Conservation (phyloP, 805 yeast genomes). For the Candida sanyiensis region DNA sequence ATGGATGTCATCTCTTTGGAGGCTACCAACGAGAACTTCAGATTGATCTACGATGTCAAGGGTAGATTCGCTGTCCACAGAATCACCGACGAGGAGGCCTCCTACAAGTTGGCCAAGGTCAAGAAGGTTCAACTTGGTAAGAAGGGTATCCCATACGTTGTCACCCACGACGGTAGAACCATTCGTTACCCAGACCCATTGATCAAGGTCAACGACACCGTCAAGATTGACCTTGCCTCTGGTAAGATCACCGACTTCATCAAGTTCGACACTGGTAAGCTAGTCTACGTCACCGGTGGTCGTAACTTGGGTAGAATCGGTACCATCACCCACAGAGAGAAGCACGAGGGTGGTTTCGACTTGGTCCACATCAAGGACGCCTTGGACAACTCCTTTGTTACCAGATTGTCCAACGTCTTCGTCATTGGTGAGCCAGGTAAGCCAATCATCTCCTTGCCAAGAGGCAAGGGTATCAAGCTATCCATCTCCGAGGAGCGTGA, state of each 20-base stretch:
- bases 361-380: slow-evolving; percentile 95
- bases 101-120: slow-evolving; percentile 97
- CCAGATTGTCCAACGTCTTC: slow-evolving; percentile 90
- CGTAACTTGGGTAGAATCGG: slow-evolving; percentile 98
- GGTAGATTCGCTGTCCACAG: slow-evolving; percentile 99
- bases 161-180: slow-evolving; percentile 99
- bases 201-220: slow-evolving; percentile 96
- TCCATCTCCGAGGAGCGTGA: slow-evolving; percentile 96
- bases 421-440: slow-evolving; percentile 94
- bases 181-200: slow-evolving; percentile 98
- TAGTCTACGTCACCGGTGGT: slow-evolving; percentile 95
- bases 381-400: slow-evolving; percentile 90
- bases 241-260: slow-evolving; percentile 90
- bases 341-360: slow-evolving; percentile 98
- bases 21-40: slow-evolving; percentile 99
- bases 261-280: slow-evolving; percentile 88
- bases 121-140: slow-evolving; percentile 98
- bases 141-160: slow-evolving; percentile 97
- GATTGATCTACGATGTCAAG: slow-evolving; percentile 96
- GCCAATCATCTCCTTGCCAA: slow-evolving; percentile 92
- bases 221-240: slow-evolving; percentile 91
- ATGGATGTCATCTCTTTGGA: slow-evolving; percentile 97
- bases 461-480: slow-evolving; percentile 98
- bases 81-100: slow-evolving; percentile 97
- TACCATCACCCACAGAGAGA: slow-evolving; percentile 92